These are phyloP conservation scores for Calophaca sinica DNA, from an alignment of 306 rosid genomes.

Conservation along the genomic window DNA sequence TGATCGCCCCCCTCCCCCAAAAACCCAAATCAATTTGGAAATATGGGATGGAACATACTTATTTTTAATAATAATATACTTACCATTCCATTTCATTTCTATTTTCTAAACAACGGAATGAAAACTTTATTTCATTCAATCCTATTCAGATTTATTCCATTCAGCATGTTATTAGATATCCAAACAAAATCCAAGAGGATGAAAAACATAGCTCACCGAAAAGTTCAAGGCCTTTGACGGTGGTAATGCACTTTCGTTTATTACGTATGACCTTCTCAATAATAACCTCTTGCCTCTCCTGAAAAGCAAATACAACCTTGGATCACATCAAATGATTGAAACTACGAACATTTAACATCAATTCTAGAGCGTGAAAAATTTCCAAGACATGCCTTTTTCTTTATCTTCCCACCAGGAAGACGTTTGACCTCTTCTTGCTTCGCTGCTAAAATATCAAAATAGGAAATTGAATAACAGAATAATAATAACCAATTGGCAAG, in stretches of 20 bases:
- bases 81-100: background rate
- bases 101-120: background rate
- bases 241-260: slow-evolving; percentile 92
- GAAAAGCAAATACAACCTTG: slow-evolving; percentile 43
- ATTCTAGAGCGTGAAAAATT: background rate
- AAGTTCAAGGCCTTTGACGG: slow-evolving; percentile 95
- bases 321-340: slow-evolving; percentile 27
- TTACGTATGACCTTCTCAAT: slow-evolving; percentile 94
- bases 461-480: background rate
- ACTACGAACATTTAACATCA: background rate
- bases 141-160: slow-evolving; percentile 1
- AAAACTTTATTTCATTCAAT: background rate
- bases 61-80: background rate
- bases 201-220: slow-evolving; percentile 71
- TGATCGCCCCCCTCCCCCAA: background rate
- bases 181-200: slow-evolving; percentile 26
- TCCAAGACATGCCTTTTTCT: slow-evolving; percentile 77
- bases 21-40: background rate
- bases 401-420: slow-evolving; percentile 99
- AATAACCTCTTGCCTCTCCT: slow-evolving; percentile 93
- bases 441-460: slow-evolving; percentile 57
- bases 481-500: slow-evolving; percentile 16
- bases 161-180: slow-evolving; percentile 9
- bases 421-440: slow-evolving; percentile 93
- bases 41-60: background rate